A percentile compares a stretch with the other conserved stretches of the same genome.
Evolutionary conservation across 2,329 filamentous ascomycete genomes (phyloP).

Genomic region (Nemania diffusa): DNA sequence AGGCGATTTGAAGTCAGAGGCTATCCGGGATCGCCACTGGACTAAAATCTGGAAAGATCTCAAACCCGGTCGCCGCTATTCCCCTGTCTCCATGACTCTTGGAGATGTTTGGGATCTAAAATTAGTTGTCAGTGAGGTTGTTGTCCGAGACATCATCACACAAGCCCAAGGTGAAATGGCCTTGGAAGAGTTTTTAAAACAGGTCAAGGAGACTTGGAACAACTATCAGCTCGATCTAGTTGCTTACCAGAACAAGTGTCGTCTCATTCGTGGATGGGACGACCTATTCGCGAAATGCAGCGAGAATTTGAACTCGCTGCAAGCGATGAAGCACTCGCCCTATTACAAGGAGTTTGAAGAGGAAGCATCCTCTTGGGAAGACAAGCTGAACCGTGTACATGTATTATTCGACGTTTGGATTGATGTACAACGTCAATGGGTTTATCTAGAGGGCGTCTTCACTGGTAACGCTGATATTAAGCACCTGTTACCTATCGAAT

Average conservation of each 20-base stretch:
- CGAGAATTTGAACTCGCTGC: slow-evolving; percentile 95
- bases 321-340: slow-evolving; percentile 98
- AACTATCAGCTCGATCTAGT: slow-evolving; percentile 94
- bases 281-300: slow-evolving; percentile 98
- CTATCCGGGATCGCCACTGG: slow-evolving; percentile 96
- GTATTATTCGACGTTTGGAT: slow-evolving; percentile 99
- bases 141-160: slow-evolving; percentile 91
- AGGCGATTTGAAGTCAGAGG: slow-evolving; percentile 92
- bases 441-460: slow-evolving; percentile 98
- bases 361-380: slow-evolving; percentile 95
- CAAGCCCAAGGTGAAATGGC: slow-evolving; percentile 99
- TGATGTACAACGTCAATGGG: slow-evolving; percentile 99
- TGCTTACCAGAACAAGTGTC: slow-evolving; percentile 97
- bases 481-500: slow-evolving; percentile 94
- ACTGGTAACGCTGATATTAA: slow-evolving; percentile 99
- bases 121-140: slow-evolving; percentile 82
- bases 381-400: slow-evolving; percentile 96
- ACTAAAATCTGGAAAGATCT: slow-evolving; percentile 96
- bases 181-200: slow-evolving; percentile 94
- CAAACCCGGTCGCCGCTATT: slow-evolving; percentile 92
- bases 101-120: slow-evolving; percentile 99
- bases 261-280: slow-evolving; percentile 96
- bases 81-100: slow-evolving; percentile 92
- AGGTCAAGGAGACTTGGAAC: slow-evolving; percentile 96
- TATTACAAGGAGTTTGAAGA: slow-evolving; percentile 99